Evolutionary conservation across 768 basidiomycete genomes (phyloP).

Genomic region (Naganishia antarctica): DNA sequence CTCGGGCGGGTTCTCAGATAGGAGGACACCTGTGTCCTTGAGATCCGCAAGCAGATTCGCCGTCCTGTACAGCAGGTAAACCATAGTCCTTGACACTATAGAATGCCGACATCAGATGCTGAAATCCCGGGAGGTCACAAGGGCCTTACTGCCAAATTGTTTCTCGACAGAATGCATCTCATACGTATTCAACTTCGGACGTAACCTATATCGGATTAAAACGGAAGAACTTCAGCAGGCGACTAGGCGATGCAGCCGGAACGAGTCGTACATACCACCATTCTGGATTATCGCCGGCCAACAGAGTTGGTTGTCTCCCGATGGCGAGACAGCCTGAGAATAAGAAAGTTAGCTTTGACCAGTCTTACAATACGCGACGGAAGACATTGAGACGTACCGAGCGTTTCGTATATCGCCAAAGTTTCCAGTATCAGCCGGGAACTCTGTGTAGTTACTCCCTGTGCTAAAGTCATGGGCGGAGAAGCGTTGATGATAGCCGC

Average conservation of each 20-base stretch:
- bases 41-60: conserved; percentile 38
- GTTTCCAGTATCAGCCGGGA: conserved; percentile 52
- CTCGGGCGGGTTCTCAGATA: conserved; percentile 30
- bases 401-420: conserved; percentile 53
- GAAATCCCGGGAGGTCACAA: not conserved
- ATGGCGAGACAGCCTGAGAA: conserved; percentile 50
- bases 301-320: conserved; percentile 49
- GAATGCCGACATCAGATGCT: not conserved
- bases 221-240: not conserved
- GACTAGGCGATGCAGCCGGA: not conserved
- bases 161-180: conserved; percentile 53
- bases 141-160: conserved; percentile 51
- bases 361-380: not conserved
- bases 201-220: conserved; percentile 32
- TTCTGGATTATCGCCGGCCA: conserved; percentile 47
- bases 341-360: conserved; percentile 23
- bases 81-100: conserved; percentile 45
- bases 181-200: conserved; percentile 46
- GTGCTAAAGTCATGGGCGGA: conserved; percentile 34
- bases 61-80: conserved; percentile 40
- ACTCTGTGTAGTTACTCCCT: conserved; percentile 47
- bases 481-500: conserved; percentile 47
- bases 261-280: conserved; percentile 49
- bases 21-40: conserved; percentile 19
- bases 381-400: conserved; percentile 42